These are phyloP conservation scores for Candida nonsorbophila DNA, from an alignment of 805 yeast genomes.

Conservation along the genomic window DNA sequence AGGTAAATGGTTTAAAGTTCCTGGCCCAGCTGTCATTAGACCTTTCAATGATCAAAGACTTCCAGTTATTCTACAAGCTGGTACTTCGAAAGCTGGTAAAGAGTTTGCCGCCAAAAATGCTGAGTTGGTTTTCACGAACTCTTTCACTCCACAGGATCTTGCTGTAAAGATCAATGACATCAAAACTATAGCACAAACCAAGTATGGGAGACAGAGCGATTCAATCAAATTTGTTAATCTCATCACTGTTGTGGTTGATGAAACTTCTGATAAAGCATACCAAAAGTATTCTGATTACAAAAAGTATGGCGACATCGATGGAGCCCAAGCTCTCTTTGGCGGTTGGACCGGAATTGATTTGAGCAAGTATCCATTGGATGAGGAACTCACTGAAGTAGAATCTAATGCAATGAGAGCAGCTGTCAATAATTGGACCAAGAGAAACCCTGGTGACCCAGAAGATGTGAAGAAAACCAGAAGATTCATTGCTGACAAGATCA, in stretches of 20 bases:
- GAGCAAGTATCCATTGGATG: constrained; percentile 24
- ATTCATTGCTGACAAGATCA: constrained; percentile 21
- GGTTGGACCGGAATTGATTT: constrained; percentile 41
- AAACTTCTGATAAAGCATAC: constrained; percentile 39
- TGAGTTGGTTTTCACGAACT: constrained; percentile 36
- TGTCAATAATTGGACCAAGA: constrained; percentile 27
- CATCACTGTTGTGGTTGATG: constrained; percentile 32
- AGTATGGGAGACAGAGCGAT: constrained; percentile 27
- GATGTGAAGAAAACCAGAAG: constrained; percentile 16
- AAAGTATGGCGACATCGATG: constrained; percentile 32
- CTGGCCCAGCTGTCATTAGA: constrained; percentile 38
- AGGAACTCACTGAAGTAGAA: constrained; percentile 24
- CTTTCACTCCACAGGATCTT: constrained; percentile 24
- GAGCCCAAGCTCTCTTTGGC: constrained; percentile 33
- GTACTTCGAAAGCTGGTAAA: constrained; percentile 36
- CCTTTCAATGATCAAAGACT: constrained; percentile 38
- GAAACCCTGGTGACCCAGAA: constrained; percentile 18
- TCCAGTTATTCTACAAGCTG: constrained; percentile 43
- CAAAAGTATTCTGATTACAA: constrained; percentile 28
- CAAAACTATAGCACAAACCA: constrained; percentile 23
- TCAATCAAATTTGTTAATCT: constrained; percentile 33
- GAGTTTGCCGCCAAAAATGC: constrained; percentile 41
- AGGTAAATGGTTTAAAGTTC: constrained; percentile 36
- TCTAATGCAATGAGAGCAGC: constrained; percentile 26
- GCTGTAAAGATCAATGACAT: constrained; percentile 23